These are phyloP conservation scores for Septoria linicola DNA, from an alignment of 2,329 filamentous ascomycete genomes.

Conservation along the genomic window DNA sequence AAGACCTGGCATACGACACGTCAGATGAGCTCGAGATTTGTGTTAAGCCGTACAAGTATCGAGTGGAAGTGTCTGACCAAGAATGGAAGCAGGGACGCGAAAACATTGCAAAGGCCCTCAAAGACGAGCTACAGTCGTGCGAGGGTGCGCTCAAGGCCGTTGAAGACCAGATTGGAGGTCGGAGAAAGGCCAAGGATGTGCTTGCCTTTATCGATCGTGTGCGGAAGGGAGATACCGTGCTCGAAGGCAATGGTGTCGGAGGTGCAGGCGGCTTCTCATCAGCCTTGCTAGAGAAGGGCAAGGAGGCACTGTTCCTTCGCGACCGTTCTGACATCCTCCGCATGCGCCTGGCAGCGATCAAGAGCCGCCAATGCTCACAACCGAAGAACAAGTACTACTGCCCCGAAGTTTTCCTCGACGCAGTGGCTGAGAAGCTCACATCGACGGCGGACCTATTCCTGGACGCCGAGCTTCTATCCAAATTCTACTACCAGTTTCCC, in stretches of 20 bases:
- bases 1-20: constrained; percentile 93
- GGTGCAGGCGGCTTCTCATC: constrained; percentile 94
- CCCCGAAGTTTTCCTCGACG: constrained; percentile 95
- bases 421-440: constrained; percentile 90
- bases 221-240: constrained; percentile 75
- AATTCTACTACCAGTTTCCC: constrained; percentile 96
- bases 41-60: constrained; percentile 98
- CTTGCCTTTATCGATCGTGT: constrained; percentile 89
- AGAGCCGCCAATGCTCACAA: constrained; percentile 82
- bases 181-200: constrained; percentile 83
- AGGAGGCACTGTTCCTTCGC: constrained; percentile 89
- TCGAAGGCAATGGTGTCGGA: constrained; percentile 76
- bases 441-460: constrained; percentile 94
- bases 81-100: constrained; percentile 88
- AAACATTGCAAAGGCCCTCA: constrained; percentile 76
- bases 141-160: constrained; percentile 74
- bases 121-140: constrained; percentile 80
- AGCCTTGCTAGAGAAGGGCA: constrained; percentile 72
- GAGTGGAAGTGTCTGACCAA: constrained; percentile 87
- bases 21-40: constrained; percentile 98
- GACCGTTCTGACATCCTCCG: constrained; percentile 87
- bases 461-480: constrained; percentile 92
- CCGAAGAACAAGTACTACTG: constrained; percentile 94
- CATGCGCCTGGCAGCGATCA: constrained; percentile 83
- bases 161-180: constrained; percentile 75